These are phyloP conservation scores for Oryza brachyantha DNA, from an alignment of 176 grass and related monocot species.

Conservation along the genomic window DNA sequence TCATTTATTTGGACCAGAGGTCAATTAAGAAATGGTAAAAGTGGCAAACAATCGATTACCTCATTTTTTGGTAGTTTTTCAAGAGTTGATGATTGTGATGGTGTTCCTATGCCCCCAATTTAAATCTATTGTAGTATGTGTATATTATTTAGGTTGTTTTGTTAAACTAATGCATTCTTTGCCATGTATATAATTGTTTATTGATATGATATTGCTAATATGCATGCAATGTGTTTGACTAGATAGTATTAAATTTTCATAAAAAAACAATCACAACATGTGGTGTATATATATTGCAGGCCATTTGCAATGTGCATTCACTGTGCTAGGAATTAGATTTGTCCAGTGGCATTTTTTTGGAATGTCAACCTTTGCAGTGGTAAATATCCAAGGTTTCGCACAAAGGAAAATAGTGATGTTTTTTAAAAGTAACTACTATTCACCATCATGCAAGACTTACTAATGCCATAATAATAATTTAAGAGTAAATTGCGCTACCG, in stretches of 20 bases:
- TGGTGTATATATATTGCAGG: not conserved
- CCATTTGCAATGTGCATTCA: not conserved
- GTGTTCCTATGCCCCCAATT: no score
- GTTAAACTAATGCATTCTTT: no score
- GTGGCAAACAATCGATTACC: no score
- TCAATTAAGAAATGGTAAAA: no score
- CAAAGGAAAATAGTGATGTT: not conserved
- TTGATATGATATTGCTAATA: not conserved
- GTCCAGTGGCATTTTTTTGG: not conserved
- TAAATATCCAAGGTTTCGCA: not conserved
- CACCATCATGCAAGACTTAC: not conserved
- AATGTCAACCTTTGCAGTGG: not conserved
- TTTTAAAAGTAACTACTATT: not conserved
- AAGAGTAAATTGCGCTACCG: no score
- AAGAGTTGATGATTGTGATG: no score
- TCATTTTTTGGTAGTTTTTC: no score
- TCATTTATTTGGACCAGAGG: no score
- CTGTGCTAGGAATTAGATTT: not conserved
- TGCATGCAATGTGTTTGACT: not conserved
- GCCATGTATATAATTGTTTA: not conserved
- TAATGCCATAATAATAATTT: not conserved
- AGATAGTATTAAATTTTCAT: not conserved
- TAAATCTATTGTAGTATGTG: no score
- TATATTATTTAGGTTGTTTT: no score
- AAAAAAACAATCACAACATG: not conserved